Percentiles rank a stretch among this genome's conserved stretches.
Evolutionary conservation across 1,284 basidiomycete species (phyloP).

Genomic region (Ganoderma resinaceum): DNA sequence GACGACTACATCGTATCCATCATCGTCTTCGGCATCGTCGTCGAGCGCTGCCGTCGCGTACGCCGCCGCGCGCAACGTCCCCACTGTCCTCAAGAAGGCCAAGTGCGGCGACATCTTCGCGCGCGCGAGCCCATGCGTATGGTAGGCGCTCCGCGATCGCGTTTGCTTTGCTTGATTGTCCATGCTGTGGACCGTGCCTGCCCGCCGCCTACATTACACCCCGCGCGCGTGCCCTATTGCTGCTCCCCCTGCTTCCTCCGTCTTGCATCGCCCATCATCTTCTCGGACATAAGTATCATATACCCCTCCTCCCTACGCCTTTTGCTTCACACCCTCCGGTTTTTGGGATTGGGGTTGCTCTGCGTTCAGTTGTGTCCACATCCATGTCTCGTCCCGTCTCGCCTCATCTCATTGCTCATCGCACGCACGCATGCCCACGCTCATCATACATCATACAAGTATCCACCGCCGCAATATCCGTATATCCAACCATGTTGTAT

Average conservation of each 20-base stretch:
- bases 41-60: constrained; percentile 32
- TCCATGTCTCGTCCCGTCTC: background rate
- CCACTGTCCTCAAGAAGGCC: constrained; percentile 38
- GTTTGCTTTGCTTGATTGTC: constrained; percentile 2
- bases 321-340: background rate
- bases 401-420: constrained; percentile 6
- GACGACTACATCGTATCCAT: constrained; percentile 29
- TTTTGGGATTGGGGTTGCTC: constrained; percentile 14
- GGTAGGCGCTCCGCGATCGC: constrained; percentile 49
- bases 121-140: constrained; percentile 52
- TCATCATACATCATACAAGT: background rate
- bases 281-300: constrained; percentile 5
- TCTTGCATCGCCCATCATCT: constrained; percentile 9
- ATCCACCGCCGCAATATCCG: background rate
- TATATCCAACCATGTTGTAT: constrained; percentile 11
- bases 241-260: background rate
- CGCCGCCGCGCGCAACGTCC: constrained; percentile 19
- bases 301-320: constrained; percentile 13
- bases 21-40: constrained; percentile 34
- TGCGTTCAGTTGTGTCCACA: background rate
- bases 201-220: constrained; percentile 5
- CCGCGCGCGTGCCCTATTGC: background rate
- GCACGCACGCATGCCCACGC: constrained; percentile 8
- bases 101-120: constrained; percentile 52
- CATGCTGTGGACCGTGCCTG: background rate